Evolutionary conservation across 805 yeast genomes (phyloP).

Genomic region (Candida coquimbonensis): DNA sequence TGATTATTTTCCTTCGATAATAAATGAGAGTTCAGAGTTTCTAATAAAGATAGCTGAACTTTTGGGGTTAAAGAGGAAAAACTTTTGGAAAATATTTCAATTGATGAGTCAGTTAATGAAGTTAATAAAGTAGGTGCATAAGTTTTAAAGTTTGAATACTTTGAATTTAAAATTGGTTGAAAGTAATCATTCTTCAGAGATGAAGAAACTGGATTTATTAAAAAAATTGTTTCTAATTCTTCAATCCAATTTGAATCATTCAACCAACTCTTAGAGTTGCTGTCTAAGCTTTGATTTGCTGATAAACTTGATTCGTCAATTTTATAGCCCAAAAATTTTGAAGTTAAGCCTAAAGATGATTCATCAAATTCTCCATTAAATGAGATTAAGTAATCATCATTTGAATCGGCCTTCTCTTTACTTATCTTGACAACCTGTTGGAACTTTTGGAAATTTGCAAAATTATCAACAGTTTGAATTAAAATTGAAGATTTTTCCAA

Average conservation of each 20-base stretch:
- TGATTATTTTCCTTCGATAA: conserved; percentile 32
- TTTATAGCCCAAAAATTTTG: conserved; percentile 32
- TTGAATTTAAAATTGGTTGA: conserved; percentile 16
- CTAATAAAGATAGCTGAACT: conserved; percentile 83
- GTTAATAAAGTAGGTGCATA: conserved; percentile 40
- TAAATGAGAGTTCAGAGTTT: conserved; percentile 57
- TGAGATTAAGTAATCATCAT: conserved; percentile 10
- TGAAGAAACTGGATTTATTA: conserved; percentile 31
- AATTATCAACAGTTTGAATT: conserved; percentile 32
- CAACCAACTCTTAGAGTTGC: conserved; percentile 25
- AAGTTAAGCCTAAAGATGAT: conserved; percentile 46
- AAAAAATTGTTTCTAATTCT: conserved; percentile 26
- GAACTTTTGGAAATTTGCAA: conserved; percentile 32
- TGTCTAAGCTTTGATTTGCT: too few relatives aligned
- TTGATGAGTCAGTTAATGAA: conserved; percentile 65
- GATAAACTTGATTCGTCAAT: conserved; percentile 28
- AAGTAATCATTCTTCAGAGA: conserved; percentile 37
- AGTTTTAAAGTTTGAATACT: conserved; percentile 28
- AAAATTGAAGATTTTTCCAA: conserved; percentile 23
- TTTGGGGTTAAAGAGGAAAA: conserved; percentile 69
- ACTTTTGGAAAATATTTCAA: conserved; percentile 64
- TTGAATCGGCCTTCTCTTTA: neutral
- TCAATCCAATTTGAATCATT: conserved; percentile 29
- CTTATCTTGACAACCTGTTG: neutral
- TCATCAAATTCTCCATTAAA: conserved; percentile 28